Percentiles rank a stretch among this genome's conserved stretches.
Evolutionary conservation across 2,329 filamentous ascomycete genomes (phyloP).

Genomic region (Coccinonectria pachysandricola): DNA sequence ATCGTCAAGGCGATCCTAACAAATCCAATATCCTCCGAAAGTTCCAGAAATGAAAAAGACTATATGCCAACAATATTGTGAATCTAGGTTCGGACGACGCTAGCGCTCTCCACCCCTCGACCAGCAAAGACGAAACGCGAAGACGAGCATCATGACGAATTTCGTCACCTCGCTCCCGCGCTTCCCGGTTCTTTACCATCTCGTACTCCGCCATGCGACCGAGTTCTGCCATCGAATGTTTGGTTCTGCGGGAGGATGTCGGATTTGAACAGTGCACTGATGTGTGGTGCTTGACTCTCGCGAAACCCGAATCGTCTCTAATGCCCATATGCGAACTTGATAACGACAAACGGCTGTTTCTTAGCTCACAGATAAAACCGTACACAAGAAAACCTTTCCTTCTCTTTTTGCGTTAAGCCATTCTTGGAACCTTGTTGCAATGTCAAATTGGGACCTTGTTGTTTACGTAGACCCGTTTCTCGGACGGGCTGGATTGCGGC

Average conservation of each 20-base stretch:
- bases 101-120: constrained; percentile 39
- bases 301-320: constrained; percentile 25
- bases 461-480: too few species aligned
- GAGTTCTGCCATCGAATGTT: constrained; percentile 18
- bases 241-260: constrained; percentile 19
- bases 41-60: constrained; percentile 15
- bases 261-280: constrained; percentile 16
- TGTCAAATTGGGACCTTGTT: too few species aligned
- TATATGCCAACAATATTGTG: constrained; percentile 52
- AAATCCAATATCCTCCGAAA: constrained; percentile 15
- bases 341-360: constrained; percentile 32
- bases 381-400: constrained; percentile 23
- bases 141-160: constrained; percentile 15
- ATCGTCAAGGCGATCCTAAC: too few species aligned
- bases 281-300: constrained; percentile 18
- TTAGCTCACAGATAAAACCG: constrained; percentile 32
- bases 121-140: constrained; percentile 15
- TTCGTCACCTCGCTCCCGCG: constrained; percentile 14
- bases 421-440: too few species aligned
- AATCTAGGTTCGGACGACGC: constrained; percentile 94
- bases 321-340: constrained; percentile 29
- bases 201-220: constrained; percentile 20
- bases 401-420: constrained; percentile 20
- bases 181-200: constrained; percentile 18
- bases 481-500: too few species aligned